Base-by-base conservation (phyloP, 495 filamentous ascomycete species). In the Durotheca rogersii region DNA sequence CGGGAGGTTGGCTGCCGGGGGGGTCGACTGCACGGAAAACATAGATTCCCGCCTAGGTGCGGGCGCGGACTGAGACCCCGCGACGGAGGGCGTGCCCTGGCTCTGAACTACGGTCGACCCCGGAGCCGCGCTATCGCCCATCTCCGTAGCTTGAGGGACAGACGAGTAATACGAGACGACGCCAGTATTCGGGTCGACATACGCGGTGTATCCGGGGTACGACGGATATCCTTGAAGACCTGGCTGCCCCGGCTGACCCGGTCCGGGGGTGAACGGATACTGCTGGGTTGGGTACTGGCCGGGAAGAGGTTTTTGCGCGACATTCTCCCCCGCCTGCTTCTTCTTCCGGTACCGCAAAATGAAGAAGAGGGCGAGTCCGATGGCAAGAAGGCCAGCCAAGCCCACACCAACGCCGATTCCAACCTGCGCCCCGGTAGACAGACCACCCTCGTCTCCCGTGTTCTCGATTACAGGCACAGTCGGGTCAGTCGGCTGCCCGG, bases 321-420 rank as follows among this genome's bases (percentile, higher is more conserved):
- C 15, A 7, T 19, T 18, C 39, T 19, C 11, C 3, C 25, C 16
- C 16, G 31, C 23, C 12, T 11, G 10, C 12, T 41, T 41, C 15
- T 42, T 53, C 32, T 44, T 35, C 3, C 47, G 21, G 31, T 57
- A 52, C 3, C 47, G 14, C 11, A 37, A 23, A 17, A 56, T 41
- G 16, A 56, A 46, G 29, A 56, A 56, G 15, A 47, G 7, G 2
- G 35, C 47, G 1, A 51, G 34, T 2, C 41, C 53, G n/a, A 51
- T 29, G 31, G 7, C 35, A 7, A 51, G 17, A 7, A 57, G 47
- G 37, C 47, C 12, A 19, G 48, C 19, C 23, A 56, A 44, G 12
- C 53, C 53, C 1, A 46, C 47, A 19, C 47, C 47, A 16, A 56
- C 47, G 33, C 47, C 54, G 23, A 57, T 47, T 3, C 54, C 48